A percentile compares a stretch with the other conserved stretches of the same genome.
Conservation (phyloP, 1,139 yeast genomes). For the Hansenula sp. region DNA sequence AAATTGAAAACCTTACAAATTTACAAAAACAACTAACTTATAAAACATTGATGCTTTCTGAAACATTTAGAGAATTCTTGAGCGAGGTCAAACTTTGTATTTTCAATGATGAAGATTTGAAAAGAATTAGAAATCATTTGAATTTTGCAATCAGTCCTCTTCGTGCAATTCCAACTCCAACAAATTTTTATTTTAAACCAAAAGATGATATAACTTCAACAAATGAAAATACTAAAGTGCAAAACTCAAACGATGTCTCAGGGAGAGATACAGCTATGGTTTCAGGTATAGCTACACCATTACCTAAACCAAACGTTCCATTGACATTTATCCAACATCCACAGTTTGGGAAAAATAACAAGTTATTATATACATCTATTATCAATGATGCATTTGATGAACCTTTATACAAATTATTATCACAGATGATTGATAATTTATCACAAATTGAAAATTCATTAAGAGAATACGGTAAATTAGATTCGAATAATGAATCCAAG, state of each 20-base stretch:
- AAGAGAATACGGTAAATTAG: constrained; percentile 9
- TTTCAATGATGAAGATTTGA: constrained; percentile 28
- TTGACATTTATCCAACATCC: constrained; percentile 5
- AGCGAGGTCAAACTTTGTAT: constrained; percentile 36
- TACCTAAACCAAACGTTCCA: constrained; percentile 14
- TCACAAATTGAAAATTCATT: constrained; percentile 21
- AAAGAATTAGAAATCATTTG: constrained; percentile 34
- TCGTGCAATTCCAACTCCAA: constrained; percentile 34
- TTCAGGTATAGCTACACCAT: constrained; percentile 25
- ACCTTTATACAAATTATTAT: constrained; percentile 24
- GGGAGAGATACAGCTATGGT: neutral
- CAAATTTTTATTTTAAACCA: constrained; percentile 14
- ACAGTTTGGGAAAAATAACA: neutral
- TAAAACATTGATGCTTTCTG: constrained; percentile 31
- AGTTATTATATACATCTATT: constrained; percentile 21
- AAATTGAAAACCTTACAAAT: constrained; percentile 14
- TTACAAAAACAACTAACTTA: constrained; percentile 28
- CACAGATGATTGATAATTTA: constrained; percentile 27
- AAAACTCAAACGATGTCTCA: constrained; percentile 4
- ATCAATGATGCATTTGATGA: constrained; percentile 28
- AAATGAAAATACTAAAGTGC: constrained; percentile 1
- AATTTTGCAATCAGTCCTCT: constrained; percentile 36
- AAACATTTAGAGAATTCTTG: constrained; percentile 37
- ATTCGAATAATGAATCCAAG: constrained; percentile 2
- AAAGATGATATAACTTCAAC: constrained; percentile 3